Evolutionary conservation across 306 rosid genomes (phyloP).

Genomic region (Lablab purpureus): DNA sequence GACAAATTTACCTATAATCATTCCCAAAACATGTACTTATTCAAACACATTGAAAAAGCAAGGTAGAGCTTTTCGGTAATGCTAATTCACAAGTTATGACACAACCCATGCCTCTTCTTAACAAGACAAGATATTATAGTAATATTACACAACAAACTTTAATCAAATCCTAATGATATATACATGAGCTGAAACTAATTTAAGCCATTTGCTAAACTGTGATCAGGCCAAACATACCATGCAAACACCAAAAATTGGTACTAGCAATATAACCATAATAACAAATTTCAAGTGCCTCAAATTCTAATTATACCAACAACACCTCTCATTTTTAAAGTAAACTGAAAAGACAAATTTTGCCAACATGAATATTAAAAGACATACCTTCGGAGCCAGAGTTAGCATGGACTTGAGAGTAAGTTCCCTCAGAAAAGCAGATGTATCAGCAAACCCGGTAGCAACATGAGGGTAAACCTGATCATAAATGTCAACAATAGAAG

Average conservation of each 20-base stretch:
- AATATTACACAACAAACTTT: neutral
- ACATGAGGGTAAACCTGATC: slow-evolving; percentile 93
- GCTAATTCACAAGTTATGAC: neutral
- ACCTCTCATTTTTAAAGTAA: slow-evolving; percentile 12
- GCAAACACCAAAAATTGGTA: neutral
- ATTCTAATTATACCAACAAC: slow-evolving; percentile 33
- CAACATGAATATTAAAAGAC: slow-evolving; percentile 34
- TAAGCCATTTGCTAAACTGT: neutral
- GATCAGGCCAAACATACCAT: neutral
- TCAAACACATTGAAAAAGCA: neutral
- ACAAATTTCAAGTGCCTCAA: neutral
- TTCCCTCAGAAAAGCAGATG: slow-evolving; percentile 96
- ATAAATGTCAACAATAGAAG: slow-evolving; percentile 46
- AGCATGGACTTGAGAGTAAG: slow-evolving; percentile 97
- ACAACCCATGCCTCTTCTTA: neutral
- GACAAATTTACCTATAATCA: too few relatives aligned
- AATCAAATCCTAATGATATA: neutral
- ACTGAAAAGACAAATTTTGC: slow-evolving; percentile 9
- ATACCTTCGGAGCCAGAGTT: slow-evolving; percentile 89
- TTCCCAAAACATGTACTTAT: neutral
- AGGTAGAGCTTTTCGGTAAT: neutral
- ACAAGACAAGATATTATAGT: neutral
- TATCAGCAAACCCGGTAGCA: slow-evolving; percentile 95
- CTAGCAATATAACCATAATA: slow-evolving; percentile 14
- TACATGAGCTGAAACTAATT: neutral